Conservation (phyloP, 139 green algal genomes). For the Closterium sp. region DNA sequence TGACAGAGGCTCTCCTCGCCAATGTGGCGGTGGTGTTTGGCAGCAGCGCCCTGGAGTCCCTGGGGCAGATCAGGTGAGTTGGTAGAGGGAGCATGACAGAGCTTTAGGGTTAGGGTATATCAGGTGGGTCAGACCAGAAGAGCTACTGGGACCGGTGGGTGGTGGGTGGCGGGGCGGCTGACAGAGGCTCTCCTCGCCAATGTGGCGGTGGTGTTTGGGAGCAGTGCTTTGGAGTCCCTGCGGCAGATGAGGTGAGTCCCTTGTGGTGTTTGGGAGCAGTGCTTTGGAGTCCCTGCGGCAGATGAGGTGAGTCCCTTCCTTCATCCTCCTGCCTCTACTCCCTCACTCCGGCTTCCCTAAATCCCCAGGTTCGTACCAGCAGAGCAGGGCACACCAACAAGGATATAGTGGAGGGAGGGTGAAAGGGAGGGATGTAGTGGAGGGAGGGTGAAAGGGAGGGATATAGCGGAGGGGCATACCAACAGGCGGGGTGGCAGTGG, state of each 20-base stretch:
- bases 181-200: slow-evolving; percentile 11
- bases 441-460: too few relatives aligned
- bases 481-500: too few relatives aligned
- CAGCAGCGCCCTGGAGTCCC: neutral
- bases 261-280: slow-evolving; percentile 5
- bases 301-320: too few relatives aligned
- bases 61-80: slow-evolving; percentile 13
- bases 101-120: too few relatives aligned
- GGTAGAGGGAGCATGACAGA: neutral
- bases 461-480: too few relatives aligned
- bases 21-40: slow-evolving; percentile 25
- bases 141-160: neutral
- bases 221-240: neutral
- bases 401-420: too few relatives aligned
- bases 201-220: slow-evolving; percentile 17
- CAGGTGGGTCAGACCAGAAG: too few relatives aligned
- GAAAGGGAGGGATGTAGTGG: too few relatives aligned
- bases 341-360: neutral
- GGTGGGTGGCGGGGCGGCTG: neutral
- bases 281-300: neutral
- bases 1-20: slow-evolving; percentile 3
- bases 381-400: neutral
- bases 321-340: neutral
- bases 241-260: neutral
- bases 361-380: slow-evolving; percentile 18